phyloP scores from a whole-genome alignment of 2,329 filamentous ascomycete species.

The Alternaria arbusti region DNA sequence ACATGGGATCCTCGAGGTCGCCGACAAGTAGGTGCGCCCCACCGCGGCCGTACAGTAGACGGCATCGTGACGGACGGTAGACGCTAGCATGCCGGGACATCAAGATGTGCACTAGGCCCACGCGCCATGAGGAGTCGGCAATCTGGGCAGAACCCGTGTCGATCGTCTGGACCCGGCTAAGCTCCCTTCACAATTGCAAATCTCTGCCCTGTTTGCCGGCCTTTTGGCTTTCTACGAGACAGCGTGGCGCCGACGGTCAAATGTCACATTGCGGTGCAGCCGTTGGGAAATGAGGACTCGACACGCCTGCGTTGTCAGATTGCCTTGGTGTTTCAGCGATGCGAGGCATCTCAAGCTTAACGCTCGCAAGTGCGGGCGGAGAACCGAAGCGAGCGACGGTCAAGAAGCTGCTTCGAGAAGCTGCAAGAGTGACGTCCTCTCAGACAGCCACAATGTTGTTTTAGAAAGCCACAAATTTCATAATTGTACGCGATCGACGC shows the following conservation, averaged over 20 bases:
- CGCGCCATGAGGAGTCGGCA: constrained; percentile 20
- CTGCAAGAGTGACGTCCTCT: constrained; percentile 29
- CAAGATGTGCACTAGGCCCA: constrained; percentile 3
- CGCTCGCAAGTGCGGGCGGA: constrained; percentile 3
- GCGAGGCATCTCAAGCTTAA: neutral
- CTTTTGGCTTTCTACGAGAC: neutral
- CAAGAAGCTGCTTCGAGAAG: neutral
- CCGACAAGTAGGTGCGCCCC: constrained; percentile 16
- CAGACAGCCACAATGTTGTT: constrained; percentile 33
- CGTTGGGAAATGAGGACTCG: constrained; percentile 14
- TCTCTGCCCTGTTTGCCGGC: constrained; percentile 12
- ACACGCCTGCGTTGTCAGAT: neutral
- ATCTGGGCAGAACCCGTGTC: constrained; percentile 27
- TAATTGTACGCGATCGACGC: neutral
- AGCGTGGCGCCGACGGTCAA: constrained; percentile 6
- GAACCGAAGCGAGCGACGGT: neutral
- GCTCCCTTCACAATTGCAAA: constrained; percentile 8
- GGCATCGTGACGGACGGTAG: neutral
- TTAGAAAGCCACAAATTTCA: neutral
- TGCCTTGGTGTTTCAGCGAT: neutral
- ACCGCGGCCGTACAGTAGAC: neutral
- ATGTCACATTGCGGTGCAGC: constrained; percentile 3
- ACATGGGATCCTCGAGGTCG: constrained; percentile 30
- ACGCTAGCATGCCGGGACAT: constrained; percentile 1
- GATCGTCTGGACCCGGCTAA: constrained; percentile 25